A percentile compares a stretch with the other conserved stretches of the same genome.
phyloP scores from a whole-genome alignment of 2,329 filamentous ascomycete species.

The Penicillium corylophilum region DNA sequence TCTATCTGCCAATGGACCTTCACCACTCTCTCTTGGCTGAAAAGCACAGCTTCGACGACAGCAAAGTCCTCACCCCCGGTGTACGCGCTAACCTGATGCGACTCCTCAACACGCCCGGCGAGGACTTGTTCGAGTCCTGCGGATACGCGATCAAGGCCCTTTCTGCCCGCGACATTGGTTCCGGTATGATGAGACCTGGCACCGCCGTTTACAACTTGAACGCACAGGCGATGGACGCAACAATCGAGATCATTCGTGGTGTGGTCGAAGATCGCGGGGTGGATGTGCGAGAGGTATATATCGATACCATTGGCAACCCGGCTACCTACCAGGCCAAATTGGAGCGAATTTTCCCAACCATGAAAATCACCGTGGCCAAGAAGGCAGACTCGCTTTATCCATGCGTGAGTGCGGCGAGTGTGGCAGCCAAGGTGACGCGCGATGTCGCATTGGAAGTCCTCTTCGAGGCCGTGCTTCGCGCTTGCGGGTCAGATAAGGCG shows the following conservation, averaged over 20 bases:
- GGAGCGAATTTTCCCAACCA: conserved; percentile 76
- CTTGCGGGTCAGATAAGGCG: conserved; percentile 27
- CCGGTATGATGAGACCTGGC: conserved; percentile 67
- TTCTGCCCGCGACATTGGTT: conserved; percentile 78
- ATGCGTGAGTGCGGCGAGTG: conserved; percentile 87
- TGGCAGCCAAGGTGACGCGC: conserved; percentile 93
- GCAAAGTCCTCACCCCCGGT: conserved; percentile 81
- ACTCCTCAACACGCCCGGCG: conserved; percentile 65
- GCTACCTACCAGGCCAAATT: conserved; percentile 80
- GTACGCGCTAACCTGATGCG: conserved; percentile 72
- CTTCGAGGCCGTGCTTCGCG: conserved; percentile 56
- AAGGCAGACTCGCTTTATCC: conserved; percentile 94
- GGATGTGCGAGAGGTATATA: conserved; percentile 84
- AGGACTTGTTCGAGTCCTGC: conserved; percentile 61
- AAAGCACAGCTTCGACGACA: conserved; percentile 89
- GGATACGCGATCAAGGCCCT: conserved; percentile 83
- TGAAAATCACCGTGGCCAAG: conserved; percentile 74
- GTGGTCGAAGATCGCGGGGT: conserved; percentile 71
- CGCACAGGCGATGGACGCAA: conserved; percentile 91
- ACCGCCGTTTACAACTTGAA: conserved; percentile 78
- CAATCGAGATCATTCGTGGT: conserved; percentile 74
- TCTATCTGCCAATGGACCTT: conserved; percentile 67
- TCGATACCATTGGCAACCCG: conserved; percentile 89
- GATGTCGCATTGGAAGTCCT: conserved; percentile 84
- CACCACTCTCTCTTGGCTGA: conserved; percentile 72